A percentile compares a stretch with the other conserved stretches of the same genome.
These are phyloP conservation scores for Fraxinus greggii DNA, from an alignment of 305 asterid species.

Conservation along the genomic window DNA sequence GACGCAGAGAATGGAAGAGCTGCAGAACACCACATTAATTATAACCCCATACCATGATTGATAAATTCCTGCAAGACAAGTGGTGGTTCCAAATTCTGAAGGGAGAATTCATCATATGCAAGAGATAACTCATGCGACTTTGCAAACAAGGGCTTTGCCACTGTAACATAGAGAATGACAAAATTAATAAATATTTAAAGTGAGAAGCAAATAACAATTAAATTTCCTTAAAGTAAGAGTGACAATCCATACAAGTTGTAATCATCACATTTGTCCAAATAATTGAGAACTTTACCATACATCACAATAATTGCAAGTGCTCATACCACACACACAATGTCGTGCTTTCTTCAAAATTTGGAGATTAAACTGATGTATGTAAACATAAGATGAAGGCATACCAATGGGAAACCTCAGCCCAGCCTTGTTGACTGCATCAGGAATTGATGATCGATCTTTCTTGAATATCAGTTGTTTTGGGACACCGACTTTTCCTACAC, in stretches of 20 bases:
- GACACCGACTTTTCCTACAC: constrained; percentile 75
- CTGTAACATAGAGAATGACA: constrained; percentile 38
- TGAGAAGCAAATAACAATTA: background rate
- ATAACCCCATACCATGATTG: constrained; percentile 58
- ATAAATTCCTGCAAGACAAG: constrained; percentile 80
- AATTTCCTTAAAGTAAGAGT: background rate
- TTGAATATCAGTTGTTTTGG: constrained; percentile 92
- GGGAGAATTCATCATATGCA: constrained; percentile 68
- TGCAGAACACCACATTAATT: background rate
- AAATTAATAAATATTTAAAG: background rate
- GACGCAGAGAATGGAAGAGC: background rate
- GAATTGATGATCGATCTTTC: constrained; percentile 78
- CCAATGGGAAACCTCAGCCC: constrained; percentile 86
- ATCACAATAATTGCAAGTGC: background rate
- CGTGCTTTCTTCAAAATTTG: background rate
- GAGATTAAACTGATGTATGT: background rate
- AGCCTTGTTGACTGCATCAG: constrained; percentile 65
- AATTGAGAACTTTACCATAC: background rate
- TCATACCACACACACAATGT: background rate
- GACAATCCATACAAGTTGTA: background rate
- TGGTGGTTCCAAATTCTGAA: constrained; percentile 67
- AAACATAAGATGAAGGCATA: constrained; percentile 28
- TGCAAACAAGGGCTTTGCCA: constrained; percentile 80
- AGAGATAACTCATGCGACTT: constrained; percentile 71
- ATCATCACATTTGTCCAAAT: background rate